Percentiles rank a stretch among this genome's conserved stretches.
Evolutionary conservation across 768 basidiomycete species (phyloP).

Genomic region (Mycena venus): DNA sequence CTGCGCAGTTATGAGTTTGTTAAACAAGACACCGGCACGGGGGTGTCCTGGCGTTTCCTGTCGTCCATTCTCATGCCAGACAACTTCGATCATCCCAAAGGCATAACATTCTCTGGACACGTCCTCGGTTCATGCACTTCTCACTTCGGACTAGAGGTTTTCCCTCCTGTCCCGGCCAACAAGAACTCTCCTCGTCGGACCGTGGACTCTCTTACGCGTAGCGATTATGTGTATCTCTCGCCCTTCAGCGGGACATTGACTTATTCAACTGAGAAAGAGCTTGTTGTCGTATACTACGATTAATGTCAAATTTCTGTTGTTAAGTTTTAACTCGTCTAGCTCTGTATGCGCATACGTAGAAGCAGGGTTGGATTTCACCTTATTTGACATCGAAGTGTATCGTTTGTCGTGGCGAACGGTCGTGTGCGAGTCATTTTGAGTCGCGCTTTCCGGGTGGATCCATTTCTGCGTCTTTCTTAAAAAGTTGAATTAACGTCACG

Average conservation of each 20-base stretch:
- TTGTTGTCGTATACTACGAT: neutral
- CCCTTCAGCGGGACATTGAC: neutral
- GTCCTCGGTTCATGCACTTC: neutral
- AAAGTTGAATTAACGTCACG: too few species aligned
- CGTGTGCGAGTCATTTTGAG: too few species aligned
- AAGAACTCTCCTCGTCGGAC: neutral
- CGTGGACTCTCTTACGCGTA: neutral
- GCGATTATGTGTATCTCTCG: neutral
- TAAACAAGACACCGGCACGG: neutral
- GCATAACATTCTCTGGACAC: neutral
- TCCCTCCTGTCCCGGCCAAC: neutral
- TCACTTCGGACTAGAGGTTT: neutral
- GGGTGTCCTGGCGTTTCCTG: neutral
- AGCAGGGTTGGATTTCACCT: too few species aligned
- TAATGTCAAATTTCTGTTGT: neutral
- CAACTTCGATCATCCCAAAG: too few species aligned
- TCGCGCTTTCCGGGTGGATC: too few species aligned
- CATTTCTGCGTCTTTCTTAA: too few species aligned
- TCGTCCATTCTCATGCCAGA: neutral
- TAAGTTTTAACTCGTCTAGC: too few species aligned
- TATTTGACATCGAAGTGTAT: too few species aligned
- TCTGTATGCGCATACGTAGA: too few species aligned
- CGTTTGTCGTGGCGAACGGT: too few species aligned
- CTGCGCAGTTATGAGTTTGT: neutral
- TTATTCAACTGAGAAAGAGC: neutral